A percentile compares a stretch with the other conserved stretches of the same genome.
Evolutionary conservation across 805 yeast species (phyloP).

Genomic region (Saccharomycopsis javanensis): DNA sequence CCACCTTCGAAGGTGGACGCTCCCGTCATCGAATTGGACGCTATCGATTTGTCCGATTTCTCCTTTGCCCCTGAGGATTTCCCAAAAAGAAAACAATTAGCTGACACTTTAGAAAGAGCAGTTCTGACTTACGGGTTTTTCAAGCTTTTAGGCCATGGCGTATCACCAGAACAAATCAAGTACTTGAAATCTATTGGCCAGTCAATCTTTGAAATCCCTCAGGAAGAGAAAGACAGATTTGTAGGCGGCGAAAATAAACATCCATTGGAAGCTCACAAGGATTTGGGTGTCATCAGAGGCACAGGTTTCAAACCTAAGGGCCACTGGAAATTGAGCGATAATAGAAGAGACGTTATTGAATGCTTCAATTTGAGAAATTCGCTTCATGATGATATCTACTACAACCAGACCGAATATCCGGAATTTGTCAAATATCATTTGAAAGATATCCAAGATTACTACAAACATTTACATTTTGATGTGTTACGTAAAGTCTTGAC

Average conservation of each 20-base stretch:
- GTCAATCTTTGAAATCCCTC: conserved; percentile 32
- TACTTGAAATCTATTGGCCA: conserved; percentile 31
- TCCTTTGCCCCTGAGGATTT: conserved; percentile 30
- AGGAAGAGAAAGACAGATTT: conserved; percentile 30
- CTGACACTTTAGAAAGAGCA: conserved; percentile 31
- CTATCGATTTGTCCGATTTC: conserved; percentile 31
- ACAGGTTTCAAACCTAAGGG: conserved; percentile 39
- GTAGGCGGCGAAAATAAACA: conserved; percentile 33
- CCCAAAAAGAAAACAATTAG: conserved; percentile 27
- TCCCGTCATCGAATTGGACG: conserved; percentile 22
- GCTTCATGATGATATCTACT: conserved; percentile 27
- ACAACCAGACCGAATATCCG: conserved; percentile 26
- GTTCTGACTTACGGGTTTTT: conserved; percentile 36
- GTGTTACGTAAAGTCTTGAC: conserved; percentile 30
- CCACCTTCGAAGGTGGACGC: conserved; percentile 20
- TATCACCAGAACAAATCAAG: conserved; percentile 23
- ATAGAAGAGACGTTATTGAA: conserved; percentile 34
- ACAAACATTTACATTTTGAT: conserved; percentile 28
- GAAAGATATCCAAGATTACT: conserved; percentile 33
- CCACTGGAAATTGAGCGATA: conserved; percentile 38
- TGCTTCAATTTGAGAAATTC: conserved; percentile 35
- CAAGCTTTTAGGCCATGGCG: conserved; percentile 21
- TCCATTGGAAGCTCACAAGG: conserved; percentile 23
- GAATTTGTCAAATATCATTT: conserved; percentile 31
- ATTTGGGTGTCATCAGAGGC: conserved; percentile 37